Base-by-base conservation (phyloP, 2,329 filamentous ascomycete genomes). In the Sphaerostilbella broomeana region DNA sequence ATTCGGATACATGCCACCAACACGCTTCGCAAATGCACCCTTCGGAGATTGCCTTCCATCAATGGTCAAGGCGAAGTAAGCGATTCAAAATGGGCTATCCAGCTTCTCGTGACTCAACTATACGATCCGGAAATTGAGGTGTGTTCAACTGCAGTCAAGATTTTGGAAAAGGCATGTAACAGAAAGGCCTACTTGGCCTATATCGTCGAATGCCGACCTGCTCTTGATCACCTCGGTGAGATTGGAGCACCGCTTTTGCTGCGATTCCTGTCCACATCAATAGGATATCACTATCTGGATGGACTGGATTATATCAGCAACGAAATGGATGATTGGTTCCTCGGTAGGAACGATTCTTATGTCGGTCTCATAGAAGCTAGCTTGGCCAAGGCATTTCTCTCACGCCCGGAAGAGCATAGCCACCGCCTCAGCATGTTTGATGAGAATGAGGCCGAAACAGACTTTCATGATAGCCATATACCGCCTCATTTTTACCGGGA, bases 271-370 rank as follows among this genome's bases (percentile, higher is more conserved):
- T 95, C 89, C 0, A 97, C 90, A 1, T 95, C 89, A 3, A 90
- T 95, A 42, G 92, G 92, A 35, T 98, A 98, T 56, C 89, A 97
- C 61, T 98, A 98, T 61, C 73, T 98, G 5, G 88, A 97, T 56
- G 92, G 89, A 0, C 70, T 98, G 29, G 94, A 98, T 65, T 98
- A 98, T 58, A 98, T 98, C 61, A 95, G 89, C 46, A 92, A 94
- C 57, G 94, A 98, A 60, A 98, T 98, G 92, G 92, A 98, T 51
- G 94, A 98, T 63, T 98, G 92, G 92, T 98, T 97, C 57, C 72
- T 98, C 20, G 92, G 92, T 11, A 81, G 92, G 30, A 98, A 98
- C 56, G 90, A 98, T 59, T 83, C 81, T n/a, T 98, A 98, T 51
- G 92, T 98, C 35, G 77, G 80, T 25, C 76, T 97, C 27, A 90